Evolutionary conservation across 371 early-diverging fungal species (phyloP).

Genomic region (Mucor sp.): DNA sequence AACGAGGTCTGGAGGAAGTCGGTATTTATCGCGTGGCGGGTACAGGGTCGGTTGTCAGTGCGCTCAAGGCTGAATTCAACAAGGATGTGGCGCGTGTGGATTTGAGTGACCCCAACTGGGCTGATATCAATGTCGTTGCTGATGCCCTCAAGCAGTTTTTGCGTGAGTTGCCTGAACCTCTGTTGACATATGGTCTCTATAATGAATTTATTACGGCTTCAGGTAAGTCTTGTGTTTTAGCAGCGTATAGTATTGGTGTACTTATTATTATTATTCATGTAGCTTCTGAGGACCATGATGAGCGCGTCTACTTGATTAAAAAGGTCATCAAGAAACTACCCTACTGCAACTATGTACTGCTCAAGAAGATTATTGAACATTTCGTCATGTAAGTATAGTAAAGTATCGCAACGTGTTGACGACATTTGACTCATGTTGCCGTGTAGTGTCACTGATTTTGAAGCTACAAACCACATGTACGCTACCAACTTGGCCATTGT

Average conservation of each 20-base stretch:
- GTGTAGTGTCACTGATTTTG: conserved; percentile 75
- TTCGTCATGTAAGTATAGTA: conserved; percentile 59
- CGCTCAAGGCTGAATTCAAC: conserved; percentile 66
- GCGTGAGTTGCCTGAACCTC: conserved; percentile 91
- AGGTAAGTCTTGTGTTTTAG: conserved; percentile 46
- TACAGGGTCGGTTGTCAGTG: conserved; percentile 64
- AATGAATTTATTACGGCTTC: conserved; percentile 83
- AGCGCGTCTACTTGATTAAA: conserved; percentile 77
- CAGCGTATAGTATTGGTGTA: not conserved
- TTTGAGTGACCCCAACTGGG: conserved; percentile 66
- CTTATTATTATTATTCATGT: not conserved
- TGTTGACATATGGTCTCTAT: conserved; percentile 82
- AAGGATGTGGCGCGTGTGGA: conserved; percentile 57
- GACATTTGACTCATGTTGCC: not conserved
- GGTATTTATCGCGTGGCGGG: conserved; percentile 87
- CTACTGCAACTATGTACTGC: conserved; percentile 63
- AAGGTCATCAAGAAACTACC: conserved; percentile 72
- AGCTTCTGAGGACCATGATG: conserved; percentile 78
- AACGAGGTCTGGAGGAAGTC: conserved; percentile 79
- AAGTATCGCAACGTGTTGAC: too few species aligned
- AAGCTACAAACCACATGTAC: conserved; percentile 87
- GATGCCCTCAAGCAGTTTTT: conserved; percentile 93
- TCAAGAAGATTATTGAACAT: conserved; percentile 78
- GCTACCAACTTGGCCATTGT: conserved; percentile 86
- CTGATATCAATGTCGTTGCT: conserved; percentile 86